Percentiles rank a stretch among this genome's conserved stretches.
phyloP scores from a whole-genome alignment of 169 alveolate species.

The Cryptosporidium ubiquitum region DNA sequence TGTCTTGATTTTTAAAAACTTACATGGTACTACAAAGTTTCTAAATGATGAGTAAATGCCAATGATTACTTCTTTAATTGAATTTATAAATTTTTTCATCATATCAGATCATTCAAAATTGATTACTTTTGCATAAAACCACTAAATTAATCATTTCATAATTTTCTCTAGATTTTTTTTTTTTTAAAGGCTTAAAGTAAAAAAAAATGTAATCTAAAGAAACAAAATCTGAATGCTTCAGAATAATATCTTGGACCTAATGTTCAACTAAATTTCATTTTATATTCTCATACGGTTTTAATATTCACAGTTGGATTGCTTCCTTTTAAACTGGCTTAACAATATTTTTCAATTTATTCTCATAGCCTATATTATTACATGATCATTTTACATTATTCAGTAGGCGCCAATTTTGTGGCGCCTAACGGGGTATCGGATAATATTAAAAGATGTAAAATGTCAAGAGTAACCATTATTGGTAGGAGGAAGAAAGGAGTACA shows the following conservation, averaged over 20 bases:
- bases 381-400: not conserved
- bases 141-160: not conserved
- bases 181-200: too few relatives aligned
- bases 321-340: not conserved
- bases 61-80: not conserved
- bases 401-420: not conserved
- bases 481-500: not conserved
- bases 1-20: not conserved
- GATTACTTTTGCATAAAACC: not conserved
- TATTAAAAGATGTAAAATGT: constrained; percentile 2
- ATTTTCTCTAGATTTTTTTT: not conserved
- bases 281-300: too few relatives aligned
- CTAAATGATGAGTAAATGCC: constrained; percentile 26
- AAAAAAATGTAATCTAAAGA: too few relatives aligned
- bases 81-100: not conserved
- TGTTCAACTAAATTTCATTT: not conserved
- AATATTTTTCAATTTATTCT: not conserved
- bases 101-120: not conserved
- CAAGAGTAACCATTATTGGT: not conserved
- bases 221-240: not conserved
- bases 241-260: too few relatives aligned
- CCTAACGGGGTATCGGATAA: not conserved
- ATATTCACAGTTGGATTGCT: too few relatives aligned
- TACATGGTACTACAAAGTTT: constrained; percentile 70
- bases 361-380: not conserved